A percentile compares a stretch with the other conserved stretches of the same genome.
Evolutionary conservation across 768 basidiomycete genomes (phyloP).

Genomic region (Glaciozyma martinii): DNA sequence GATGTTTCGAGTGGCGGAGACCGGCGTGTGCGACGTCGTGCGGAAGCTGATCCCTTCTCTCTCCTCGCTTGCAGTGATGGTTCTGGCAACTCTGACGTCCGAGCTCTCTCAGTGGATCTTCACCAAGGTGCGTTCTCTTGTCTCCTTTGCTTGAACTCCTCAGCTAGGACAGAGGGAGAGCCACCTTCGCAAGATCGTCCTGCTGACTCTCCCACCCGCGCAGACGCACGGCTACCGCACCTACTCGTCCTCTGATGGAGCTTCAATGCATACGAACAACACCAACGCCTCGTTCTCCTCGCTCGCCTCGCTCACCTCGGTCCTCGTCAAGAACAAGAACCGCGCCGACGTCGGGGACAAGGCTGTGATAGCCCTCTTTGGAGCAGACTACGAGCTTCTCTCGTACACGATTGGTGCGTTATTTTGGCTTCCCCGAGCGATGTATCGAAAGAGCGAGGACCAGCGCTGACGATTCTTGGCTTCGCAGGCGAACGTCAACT

Average conservation of each 20-base stretch:
- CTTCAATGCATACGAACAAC: constrained; percentile 8
- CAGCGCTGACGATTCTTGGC: too few species aligned
- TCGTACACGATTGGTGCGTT: constrained; percentile 12
- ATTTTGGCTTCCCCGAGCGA: too few species aligned
- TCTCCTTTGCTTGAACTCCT: not conserved
- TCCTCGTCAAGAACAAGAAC: constrained; percentile 5
- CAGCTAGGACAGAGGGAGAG: not conserved
- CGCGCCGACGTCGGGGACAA: constrained; percentile 11
- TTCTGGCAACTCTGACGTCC: constrained; percentile 17
- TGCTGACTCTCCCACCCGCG: not conserved
- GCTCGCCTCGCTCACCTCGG: not conserved
- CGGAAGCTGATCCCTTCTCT: not conserved
- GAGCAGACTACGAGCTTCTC: constrained; percentile 21
- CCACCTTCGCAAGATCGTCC: not conserved
- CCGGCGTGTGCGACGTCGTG: not conserved
- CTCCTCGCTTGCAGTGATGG: constrained; percentile 11
- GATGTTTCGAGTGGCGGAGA: not conserved
- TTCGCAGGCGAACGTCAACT: constrained; percentile 17
- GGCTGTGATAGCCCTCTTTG: constrained; percentile 17
- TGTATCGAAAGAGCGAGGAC: not conserved
- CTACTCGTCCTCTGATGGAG: not conserved
- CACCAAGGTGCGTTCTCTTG: constrained; percentile 4
- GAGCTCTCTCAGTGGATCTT: constrained; percentile 25
- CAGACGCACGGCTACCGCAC: constrained; percentile 13
- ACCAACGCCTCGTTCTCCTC: constrained; percentile 2